Base-by-base conservation (phyloP, 371 early-diverging fungal species). In the Mortierella sp. region DNA sequence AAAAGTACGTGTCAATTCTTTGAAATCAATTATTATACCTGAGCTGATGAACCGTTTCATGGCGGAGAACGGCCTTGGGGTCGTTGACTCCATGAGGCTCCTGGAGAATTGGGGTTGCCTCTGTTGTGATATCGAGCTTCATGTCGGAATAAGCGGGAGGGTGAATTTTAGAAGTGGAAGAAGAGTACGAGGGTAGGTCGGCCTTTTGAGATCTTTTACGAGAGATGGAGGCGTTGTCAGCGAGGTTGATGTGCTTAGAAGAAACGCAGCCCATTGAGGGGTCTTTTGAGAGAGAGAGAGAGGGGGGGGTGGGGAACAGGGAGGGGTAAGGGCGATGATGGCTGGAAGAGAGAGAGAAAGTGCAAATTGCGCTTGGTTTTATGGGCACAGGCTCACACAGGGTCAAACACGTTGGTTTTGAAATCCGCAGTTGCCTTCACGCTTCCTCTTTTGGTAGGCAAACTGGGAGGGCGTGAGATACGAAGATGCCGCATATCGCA, bases 61-160 rank as follows among this genome's bases (percentile, higher is more conserved):
- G n/a, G 14, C 62, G 72, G 32, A 80, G 68, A 26, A 37, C 69
- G 20, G 80, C 80, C 68, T 72, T 64, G 55, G 75, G 72, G 10
- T 75, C n/a, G 62, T 80, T 75, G 66, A 75, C 22, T 12, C 75
- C 70, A 16, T 64, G 55, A 28, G 80, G 80, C 40, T 80, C 80
- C n/a, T 49, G 65, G 58, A 80, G 75, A 54, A 80, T 32, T 24
- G 80, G 80, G 2, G 18, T 40, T 5, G 69, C 3, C 14, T 70
- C 55, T 0, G 70, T 24, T 57, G 52, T 20, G 71, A 70, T 47
- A 57, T 71, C 52, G 57, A 69, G 61, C 63, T 80, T 80, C 80
- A 80, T 80, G 20, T 80, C 80, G 28, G 67, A 49, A 8, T 80
- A 80, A 5, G 80, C 72, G 5, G 80, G 80, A 1, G 66, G 80